These are phyloP conservation scores for Hippophae rhamnoides DNA, from an alignment of 306 rosid genomes.

Conservation along the genomic window DNA sequence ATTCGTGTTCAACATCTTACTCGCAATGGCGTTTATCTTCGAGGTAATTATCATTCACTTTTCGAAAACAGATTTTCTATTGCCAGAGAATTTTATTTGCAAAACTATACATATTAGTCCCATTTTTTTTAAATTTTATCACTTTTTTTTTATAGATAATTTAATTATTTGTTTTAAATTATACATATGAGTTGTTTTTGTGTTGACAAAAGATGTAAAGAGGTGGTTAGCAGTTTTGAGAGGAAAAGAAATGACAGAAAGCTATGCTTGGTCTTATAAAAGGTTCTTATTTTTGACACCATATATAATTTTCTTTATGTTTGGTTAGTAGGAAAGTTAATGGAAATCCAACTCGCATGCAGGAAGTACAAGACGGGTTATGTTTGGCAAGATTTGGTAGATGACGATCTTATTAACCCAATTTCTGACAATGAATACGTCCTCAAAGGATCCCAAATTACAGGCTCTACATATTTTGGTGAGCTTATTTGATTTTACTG, in stretches of 20 bases:
- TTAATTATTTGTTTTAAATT: too few relatives aligned
- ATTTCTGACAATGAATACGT: slow-evolving; percentile 84
- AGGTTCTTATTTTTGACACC: not conserved
- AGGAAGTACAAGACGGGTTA: slow-evolving; percentile 86
- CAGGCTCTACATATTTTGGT: too few relatives aligned
- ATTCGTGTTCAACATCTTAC: slow-evolving; percentile 61
- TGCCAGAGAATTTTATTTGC: too few relatives aligned
- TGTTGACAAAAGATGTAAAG: too few relatives aligned
- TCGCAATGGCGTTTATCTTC: slow-evolving; percentile 55
- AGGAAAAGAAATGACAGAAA: too few relatives aligned
- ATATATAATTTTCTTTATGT: not conserved
- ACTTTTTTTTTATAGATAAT: too few relatives aligned
- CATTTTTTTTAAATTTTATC: too few relatives aligned
- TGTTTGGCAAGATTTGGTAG: slow-evolving; percentile 87
- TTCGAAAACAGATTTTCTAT: too few relatives aligned
- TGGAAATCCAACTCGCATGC: slow-evolving; percentile 11
- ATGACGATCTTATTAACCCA: slow-evolving; percentile 80
- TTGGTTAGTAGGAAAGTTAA: not conserved
- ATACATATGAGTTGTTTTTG: too few relatives aligned
- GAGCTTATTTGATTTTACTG: too few relatives aligned
- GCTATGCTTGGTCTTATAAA: slow-evolving; percentile 73
- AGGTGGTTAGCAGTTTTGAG: too few relatives aligned
- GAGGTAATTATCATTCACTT: slow-evolving; percentile 32
- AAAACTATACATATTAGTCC: too few relatives aligned
- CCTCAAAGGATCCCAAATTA: slow-evolving; percentile 44